Evolutionary conservation across 2,329 filamentous ascomycete species (phyloP), one percentile per base, ranked within the genome.

Genomic region (Chrysosporium keratinophilum): DNA sequence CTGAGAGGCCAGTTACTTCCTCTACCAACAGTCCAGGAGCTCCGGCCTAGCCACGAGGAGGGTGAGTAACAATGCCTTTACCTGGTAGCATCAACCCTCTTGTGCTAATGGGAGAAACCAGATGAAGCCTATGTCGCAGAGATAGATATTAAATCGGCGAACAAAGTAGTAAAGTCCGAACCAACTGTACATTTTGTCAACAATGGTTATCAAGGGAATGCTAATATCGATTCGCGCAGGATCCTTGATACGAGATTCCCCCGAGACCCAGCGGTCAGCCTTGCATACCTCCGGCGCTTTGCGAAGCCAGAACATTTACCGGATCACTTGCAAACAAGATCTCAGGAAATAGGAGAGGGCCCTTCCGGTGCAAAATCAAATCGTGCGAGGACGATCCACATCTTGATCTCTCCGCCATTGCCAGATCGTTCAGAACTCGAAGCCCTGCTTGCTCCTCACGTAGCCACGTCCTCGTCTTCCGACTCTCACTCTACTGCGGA

Each of bases 21-120:
- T 12, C 63, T 75, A 45, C 69, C 66, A 55, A 74, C 73, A 0
- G 63, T 75, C 7, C 71, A 74, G 52, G 70, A 75, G 58, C 69
- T 68, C 11, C 63, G 62, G 12, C 66, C 72, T 0, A 60, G 57
- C 4, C 68, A 73, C 56, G 68, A 69, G 23, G 72, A 69, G 53
- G 69, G 73, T 74, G 60, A 46, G 67, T 12, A 28, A 37, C 7
- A 15, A n/a, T 17, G 9, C 9, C 42, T 5, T 20, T 37, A n/a
- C 43, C 17, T 19, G 45, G 37, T 17, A 20, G 20, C 12, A 34
- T 10, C 34, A n/a, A 34, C 20, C 23, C 23, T 9, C n/a, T n/a
- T 7, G 60, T 39, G 59, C 52, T 56, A 56, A 61, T 37, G 57
- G 52, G 23, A n/a, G 2, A 5, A 41, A 23, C 41, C 55, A 75